Base-by-base conservation (phyloP, 2,329 filamentous ascomycete species). In the Nigrospora oryzae region DNA sequence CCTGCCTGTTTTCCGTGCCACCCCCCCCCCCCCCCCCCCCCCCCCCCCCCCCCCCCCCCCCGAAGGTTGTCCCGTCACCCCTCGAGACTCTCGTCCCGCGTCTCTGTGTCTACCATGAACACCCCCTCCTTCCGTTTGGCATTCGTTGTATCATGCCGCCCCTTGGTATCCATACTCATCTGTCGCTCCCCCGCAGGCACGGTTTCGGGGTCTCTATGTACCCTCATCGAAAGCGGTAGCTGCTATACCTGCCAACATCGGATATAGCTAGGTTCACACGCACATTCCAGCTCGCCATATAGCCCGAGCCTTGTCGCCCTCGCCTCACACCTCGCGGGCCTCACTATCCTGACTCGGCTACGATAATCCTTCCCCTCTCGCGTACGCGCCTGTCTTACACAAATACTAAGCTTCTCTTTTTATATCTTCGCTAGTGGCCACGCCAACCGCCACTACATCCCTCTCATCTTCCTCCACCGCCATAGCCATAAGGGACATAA, bases 161-260 rank as follows among this genome's bases (percentile, higher is more conserved):
- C 51, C 40, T 34, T 42, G 40, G 30, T 36, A 14, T 16, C 30
- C 33, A 42, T 36, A 36, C 40, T 42, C 40, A 42, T 42, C n/a
- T 42, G 33, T 56, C 54, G 56, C 58, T 54, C 60, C 56, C 55
- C 57, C 58, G 59, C 60, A 63, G 49, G 53, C 56, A 54, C 64
- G 53, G 55, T 61, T 59, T 62, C 63, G 63, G 61, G 61, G 61
- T 61, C 63, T 60, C 56, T 57, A 63, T 59, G 61, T 67, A 59
- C 64, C 62, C 59, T 59, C 55, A 56, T 57, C 55, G 52, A 53
- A 53, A 58, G 40, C 36, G 35, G 53, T 55, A 49, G 52, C 49
- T 53, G 52, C 52, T 51, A 52, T 38, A 31, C 50, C 54, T 57
- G 57, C 58, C 63, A 61, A 62, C 60, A 51, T 54, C 52, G 55